Evolutionary conservation across 129 eudicot genomes (phyloP).

Genomic region (Helichrysum umbraculigerum): DNA sequence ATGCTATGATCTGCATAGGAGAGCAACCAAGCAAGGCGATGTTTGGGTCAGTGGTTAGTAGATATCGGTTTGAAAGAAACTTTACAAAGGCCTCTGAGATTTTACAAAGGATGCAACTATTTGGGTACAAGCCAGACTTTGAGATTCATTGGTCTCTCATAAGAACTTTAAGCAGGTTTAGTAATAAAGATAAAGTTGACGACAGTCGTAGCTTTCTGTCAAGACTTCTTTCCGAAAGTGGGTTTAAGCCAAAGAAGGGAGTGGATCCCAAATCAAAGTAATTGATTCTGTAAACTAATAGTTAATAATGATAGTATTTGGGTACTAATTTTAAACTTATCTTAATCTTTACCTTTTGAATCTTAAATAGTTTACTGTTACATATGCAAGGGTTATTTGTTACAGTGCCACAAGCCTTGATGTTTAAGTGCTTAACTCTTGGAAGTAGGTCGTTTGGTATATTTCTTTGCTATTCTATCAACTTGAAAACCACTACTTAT

Average conservation of each 20-base stretch:
- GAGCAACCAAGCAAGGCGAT: conserved; percentile 58
- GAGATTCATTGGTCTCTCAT: conserved; percentile 85
- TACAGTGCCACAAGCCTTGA: too few relatives aligned
- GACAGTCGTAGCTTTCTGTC: conserved; percentile 54
- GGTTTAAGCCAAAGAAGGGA: conserved; percentile 44
- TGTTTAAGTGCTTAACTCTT: too few relatives aligned
- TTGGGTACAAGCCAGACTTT: conserved; percentile 86
- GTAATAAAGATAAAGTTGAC: conserved; percentile 35
- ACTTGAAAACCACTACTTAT: too few relatives aligned
- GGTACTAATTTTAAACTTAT: too few relatives aligned
- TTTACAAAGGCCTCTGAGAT: conserved; percentile 57
- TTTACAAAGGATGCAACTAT: conserved; percentile 58
- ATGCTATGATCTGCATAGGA: conserved; percentile 45
- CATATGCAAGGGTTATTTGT: too few relatives aligned
- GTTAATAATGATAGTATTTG: neutral
- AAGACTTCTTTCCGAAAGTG: conserved; percentile 65
- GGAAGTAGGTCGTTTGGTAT: too few relatives aligned
- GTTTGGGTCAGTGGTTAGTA: conserved; percentile 49
- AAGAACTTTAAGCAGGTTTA: conserved; percentile 58
- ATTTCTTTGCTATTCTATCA: too few relatives aligned
- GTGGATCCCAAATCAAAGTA: conserved; percentile 26
- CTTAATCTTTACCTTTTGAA: too few relatives aligned
- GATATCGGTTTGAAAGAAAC: conserved; percentile 54
- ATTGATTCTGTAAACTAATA: neutral
- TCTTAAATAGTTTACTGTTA: too few relatives aligned